Percentiles rank a stretch among this genome's conserved stretches.
phyloP scores from a whole-genome alignment of 1,284 basidiomycete genomes.

The Sporisorium graminicola region DNA sequence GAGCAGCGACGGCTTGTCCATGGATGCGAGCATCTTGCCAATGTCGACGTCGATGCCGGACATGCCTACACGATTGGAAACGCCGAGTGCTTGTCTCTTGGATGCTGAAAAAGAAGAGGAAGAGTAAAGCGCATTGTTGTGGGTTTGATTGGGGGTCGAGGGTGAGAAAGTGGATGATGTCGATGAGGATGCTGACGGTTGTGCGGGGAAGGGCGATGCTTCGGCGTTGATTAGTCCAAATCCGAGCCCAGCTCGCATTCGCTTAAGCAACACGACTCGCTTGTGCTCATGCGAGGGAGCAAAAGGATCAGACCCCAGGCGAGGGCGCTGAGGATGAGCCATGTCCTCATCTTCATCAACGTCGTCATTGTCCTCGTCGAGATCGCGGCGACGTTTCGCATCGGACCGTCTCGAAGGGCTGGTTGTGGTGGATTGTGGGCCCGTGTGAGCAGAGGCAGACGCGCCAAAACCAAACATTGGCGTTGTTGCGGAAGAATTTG shows the following conservation, averaged over 20 bases:
- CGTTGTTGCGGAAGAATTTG: constrained; percentile 17
- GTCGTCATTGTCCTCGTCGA: constrained; percentile 36
- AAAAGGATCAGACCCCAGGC: constrained; percentile 23
- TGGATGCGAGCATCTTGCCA: constrained; percentile 60
- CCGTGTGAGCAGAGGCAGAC: constrained; percentile 9
- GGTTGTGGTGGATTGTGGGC: constrained; percentile 9
- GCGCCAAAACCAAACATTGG: constrained; percentile 27
- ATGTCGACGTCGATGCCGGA: constrained; percentile 55
- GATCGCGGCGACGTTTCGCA: constrained; percentile 47
- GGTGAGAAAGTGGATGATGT: constrained; percentile 14
- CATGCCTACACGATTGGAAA: constrained; percentile 33
- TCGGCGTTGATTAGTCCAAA: constrained; percentile 42
- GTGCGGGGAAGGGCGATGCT: constrained; percentile 9
- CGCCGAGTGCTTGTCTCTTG: constrained; percentile 36
- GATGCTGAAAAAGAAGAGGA: constrained; percentile 19
- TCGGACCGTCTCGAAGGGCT: constrained; percentile 40
- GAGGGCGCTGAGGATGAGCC: constrained; percentile 25
- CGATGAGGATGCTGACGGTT: constrained; percentile 13
- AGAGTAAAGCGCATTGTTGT: neutral
- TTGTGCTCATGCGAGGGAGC: constrained; percentile 24
- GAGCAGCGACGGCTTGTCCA: constrained; percentile 63
- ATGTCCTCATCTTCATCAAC: constrained; percentile 53
- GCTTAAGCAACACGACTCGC: constrained; percentile 43
- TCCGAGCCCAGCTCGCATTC: constrained; percentile 54
- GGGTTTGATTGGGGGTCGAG: neutral